Conservation (phyloP, 2,329 filamentous ascomycete genomes). For the Mycosphaerelloides madeirae region DNA sequence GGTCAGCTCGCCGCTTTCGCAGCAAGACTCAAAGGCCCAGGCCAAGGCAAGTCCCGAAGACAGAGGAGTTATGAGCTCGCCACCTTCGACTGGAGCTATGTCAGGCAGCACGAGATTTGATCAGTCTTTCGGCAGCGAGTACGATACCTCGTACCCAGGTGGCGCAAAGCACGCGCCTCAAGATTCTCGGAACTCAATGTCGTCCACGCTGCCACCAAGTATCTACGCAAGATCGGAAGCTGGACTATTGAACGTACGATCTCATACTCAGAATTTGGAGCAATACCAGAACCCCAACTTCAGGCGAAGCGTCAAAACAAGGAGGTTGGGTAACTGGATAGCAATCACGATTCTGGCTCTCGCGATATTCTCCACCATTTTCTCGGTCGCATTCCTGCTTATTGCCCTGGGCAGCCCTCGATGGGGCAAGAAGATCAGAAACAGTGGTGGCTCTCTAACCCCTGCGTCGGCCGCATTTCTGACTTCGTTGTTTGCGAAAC, state of each 20-base stretch:
- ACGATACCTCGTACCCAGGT: slow-evolving; percentile 15
- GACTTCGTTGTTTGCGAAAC: slow-evolving; percentile 67
- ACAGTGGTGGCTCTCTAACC: slow-evolving; percentile 45
- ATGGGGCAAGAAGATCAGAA: slow-evolving; percentile 56
- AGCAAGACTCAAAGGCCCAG: slow-evolving; percentile 16
- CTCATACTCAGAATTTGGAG: slow-evolving; percentile 23
- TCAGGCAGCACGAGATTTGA: slow-evolving; percentile 24
- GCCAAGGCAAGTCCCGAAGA: slow-evolving; percentile 12
- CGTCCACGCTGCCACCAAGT: slow-evolving; percentile 19
- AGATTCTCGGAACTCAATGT: slow-evolving; percentile 20
- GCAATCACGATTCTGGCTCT: slow-evolving; percentile 38
- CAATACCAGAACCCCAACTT: slow-evolving; percentile 22
- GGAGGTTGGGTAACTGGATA: slow-evolving; percentile 41
- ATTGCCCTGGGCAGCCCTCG: slow-evolving; percentile 59
- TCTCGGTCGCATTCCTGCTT: slow-evolving; percentile 63
- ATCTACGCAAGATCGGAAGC: slow-evolving; percentile 24
- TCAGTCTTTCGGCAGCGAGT: slow-evolving; percentile 10
- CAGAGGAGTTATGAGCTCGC: slow-evolving; percentile 16
- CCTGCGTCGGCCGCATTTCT: slow-evolving; percentile 63
- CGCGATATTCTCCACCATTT: slow-evolving; percentile 59
- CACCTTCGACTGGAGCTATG: slow-evolving; percentile 21
- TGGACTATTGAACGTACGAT: slow-evolving; percentile 20
- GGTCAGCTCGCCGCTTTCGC: slow-evolving; percentile 19
- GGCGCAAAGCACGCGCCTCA: slow-evolving; percentile 11
- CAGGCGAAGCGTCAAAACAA: slow-evolving; percentile 8